These are phyloP conservation scores for Cymodocea nodosa DNA, from an alignment of 116 monocot genomes.

Conservation along the genomic window DNA sequence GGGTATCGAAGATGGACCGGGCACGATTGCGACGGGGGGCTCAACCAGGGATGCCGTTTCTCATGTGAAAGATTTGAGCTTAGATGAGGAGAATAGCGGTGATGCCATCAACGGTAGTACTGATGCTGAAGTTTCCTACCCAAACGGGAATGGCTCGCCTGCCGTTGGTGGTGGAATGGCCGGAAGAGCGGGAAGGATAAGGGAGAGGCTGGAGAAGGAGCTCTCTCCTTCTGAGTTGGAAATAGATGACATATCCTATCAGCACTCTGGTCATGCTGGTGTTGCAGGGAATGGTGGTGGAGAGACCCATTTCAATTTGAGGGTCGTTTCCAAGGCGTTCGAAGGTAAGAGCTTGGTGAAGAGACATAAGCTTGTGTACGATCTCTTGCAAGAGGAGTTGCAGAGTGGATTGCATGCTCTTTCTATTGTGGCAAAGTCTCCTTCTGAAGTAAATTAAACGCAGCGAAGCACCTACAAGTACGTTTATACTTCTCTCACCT, in stretches of 20 bases:
- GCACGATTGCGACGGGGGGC: neutral
- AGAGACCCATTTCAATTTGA: constrained; percentile 85
- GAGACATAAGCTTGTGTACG: constrained; percentile 78
- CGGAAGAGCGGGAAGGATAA: constrained; percentile 64
- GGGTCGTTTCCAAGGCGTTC: constrained; percentile 62
- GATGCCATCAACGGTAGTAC: neutral
- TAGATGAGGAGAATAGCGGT: neutral
- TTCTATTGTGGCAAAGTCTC: constrained; percentile 75
- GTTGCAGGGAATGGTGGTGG: constrained; percentile 41
- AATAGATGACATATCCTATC: constrained; percentile 67
- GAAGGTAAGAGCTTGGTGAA: constrained; percentile 89
- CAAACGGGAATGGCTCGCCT: neutral
- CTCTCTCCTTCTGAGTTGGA: constrained; percentile 48
- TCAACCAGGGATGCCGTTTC: neutral
- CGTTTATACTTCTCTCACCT: too few species aligned
- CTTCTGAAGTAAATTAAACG: constrained; percentile 32
- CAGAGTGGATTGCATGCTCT: constrained; percentile 80
- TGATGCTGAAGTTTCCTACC: neutral
- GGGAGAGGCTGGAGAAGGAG: constrained; percentile 27
- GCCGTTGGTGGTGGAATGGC: constrained; percentile 6
- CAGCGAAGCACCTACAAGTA: too few species aligned
- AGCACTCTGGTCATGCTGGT: constrained; percentile 74
- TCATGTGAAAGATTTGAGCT: constrained; percentile 7
- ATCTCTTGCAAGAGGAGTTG: constrained; percentile 64
- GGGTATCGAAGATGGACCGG: neutral